Evolutionary conservation across 2,329 filamentous ascomycete species (phyloP), one percentile per base, ranked within the genome.

Genomic region (Fusarium devonianum): DNA sequence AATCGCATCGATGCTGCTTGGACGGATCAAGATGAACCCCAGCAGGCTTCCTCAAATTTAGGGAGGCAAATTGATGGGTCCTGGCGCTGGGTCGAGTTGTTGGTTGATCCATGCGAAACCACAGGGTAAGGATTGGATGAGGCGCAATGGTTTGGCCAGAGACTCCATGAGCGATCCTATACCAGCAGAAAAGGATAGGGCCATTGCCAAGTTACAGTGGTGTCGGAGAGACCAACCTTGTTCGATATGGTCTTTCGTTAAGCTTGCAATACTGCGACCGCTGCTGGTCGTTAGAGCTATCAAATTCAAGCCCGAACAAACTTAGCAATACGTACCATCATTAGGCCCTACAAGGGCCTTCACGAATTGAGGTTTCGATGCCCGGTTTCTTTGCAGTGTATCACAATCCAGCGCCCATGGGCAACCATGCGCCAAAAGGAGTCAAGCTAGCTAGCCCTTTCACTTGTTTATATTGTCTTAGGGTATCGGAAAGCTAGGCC

Each of bases 11-110:
- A 62, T 26, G 26, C 41, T 62, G 50, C 25, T 47, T 44, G 47
- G 52, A 49, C 19, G 45, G 53, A 49, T 57, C 58, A 54, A 58
- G 39, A 57, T 63, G 60, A 65, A 65, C 54, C 23, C 56, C 37
- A 45, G 42, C 47, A 22, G 42, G 35, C 34, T 50, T 52, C 28
- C 30, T 42, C 42, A 42, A 11, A 11, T 18, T 10, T 39, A 32
- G 40, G 28, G 30, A 49, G 52, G 37, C 60, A 42, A 48, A 61
- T 51, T 56, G 58, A 64, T 53, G 37, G 56, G 54, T 49, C 49
- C 45, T 40, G 61, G 53, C 48, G 44, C 28, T 19, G 30, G 49
- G 34, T n/a, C n/a, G n/a, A n/a, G 43, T 45, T 59, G 29, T 33
- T 30, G 45, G 29, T 30, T 36, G 22, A 6, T 17, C 7, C 17